Evolutionary conservation across 495 filamentous ascomycete species (phyloP).

Genomic region (Podospora australis): DNA sequence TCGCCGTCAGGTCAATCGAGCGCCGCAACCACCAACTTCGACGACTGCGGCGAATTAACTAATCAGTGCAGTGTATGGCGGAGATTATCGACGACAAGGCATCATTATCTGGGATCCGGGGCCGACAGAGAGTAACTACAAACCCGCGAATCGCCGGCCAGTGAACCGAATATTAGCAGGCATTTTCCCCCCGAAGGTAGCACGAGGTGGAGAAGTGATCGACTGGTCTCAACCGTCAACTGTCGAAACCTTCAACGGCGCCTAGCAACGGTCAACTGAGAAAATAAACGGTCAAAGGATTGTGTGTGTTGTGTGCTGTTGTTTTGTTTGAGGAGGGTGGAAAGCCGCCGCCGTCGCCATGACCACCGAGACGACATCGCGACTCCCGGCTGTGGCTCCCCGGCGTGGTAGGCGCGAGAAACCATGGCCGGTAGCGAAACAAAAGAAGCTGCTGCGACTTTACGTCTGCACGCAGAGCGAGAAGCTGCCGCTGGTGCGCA

Average conservation of each 20-base stretch:
- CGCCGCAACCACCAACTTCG: too few species aligned
- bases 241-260: too few species aligned
- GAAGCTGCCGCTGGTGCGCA: slow-evolving; percentile 26
- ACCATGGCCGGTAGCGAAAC: slow-evolving; percentile 28
- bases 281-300: too few species aligned
- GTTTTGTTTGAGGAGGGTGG: not conserved
- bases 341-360: not conserved
- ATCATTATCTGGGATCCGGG: not conserved
- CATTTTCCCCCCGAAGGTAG: too few species aligned
- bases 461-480: slow-evolving; percentile 33
- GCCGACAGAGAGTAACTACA: too few species aligned
- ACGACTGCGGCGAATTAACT: not conserved
- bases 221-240: too few species aligned
- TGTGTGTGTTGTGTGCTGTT: too few species aligned
- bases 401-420: slow-evolving; percentile 29
- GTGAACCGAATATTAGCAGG: too few species aligned
- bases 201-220: too few species aligned
- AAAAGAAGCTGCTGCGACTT: slow-evolving; percentile 27
- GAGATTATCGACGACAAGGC: too few species aligned
- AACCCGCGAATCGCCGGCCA: not conserved
- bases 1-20: too few species aligned
- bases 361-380: slow-evolving; percentile 6
- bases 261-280: too few species aligned
- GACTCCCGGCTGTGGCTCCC: slow-evolving; percentile 19
- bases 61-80: not conserved